Evolutionary conservation across 2,329 filamentous ascomycete genomes (phyloP).

Genomic region (Onygena corvina): DNA sequence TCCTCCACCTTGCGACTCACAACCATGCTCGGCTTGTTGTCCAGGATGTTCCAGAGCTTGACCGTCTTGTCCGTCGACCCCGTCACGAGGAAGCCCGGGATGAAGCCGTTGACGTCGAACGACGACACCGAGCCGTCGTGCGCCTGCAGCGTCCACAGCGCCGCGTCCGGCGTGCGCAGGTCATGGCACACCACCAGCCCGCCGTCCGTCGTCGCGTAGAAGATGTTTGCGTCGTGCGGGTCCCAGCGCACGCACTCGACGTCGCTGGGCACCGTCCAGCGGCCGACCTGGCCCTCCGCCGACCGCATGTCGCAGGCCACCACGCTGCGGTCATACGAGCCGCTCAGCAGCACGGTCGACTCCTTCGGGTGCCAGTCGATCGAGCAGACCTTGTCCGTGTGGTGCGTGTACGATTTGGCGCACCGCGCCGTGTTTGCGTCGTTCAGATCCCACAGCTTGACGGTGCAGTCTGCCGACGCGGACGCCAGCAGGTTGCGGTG

Average conservation of each 20-base stretch:
- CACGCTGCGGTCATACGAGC: constrained; percentile 87
- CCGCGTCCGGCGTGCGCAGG: constrained; percentile 59
- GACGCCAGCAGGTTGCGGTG: constrained; percentile 92
- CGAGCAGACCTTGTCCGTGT: constrained; percentile 96
- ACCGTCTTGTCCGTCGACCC: constrained; percentile 90
- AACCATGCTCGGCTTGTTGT: constrained; percentile 75
- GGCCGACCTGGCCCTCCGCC: constrained; percentile 64
- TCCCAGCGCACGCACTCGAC: constrained; percentile 91
- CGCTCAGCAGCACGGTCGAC: constrained; percentile 77
- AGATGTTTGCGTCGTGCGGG: constrained; percentile 81
- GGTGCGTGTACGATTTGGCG: constrained; percentile 89
- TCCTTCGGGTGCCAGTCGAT: constrained; percentile 84
- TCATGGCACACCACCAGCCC: constrained; percentile 91
- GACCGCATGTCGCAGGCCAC: constrained; percentile 95
- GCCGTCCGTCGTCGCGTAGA: constrained; percentile 88
- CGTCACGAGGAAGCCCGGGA: constrained; percentile 87
- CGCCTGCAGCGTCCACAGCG: constrained; percentile 91
- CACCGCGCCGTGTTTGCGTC: constrained; percentile 80
- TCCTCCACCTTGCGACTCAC: constrained; percentile 84
- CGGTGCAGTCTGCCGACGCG: constrained; percentile 87
- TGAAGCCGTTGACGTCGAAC: constrained; percentile 80
- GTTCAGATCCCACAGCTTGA: constrained; percentile 95
- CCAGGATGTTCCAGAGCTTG: constrained; percentile 87
- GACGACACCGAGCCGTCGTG: constrained; percentile 85
- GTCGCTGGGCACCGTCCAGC: constrained; percentile 91